Evolutionary conservation across 352 stramenopile genomes (phyloP), one percentile per base, ranked within the genome.

Genomic region (Phytopythium montanum): DNA sequence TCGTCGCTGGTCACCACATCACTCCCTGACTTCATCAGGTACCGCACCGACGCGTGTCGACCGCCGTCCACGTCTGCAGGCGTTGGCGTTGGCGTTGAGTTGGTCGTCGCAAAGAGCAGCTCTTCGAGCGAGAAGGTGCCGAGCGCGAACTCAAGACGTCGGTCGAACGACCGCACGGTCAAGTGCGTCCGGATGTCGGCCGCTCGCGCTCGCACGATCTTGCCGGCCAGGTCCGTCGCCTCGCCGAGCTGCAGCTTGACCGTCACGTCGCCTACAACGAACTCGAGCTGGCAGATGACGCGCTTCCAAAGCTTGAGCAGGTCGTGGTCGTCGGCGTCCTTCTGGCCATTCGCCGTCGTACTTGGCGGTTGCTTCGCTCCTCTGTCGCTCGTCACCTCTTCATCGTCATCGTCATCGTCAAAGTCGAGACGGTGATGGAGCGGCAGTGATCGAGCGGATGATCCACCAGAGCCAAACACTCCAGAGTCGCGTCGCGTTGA

Each of bases 241-340:
- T 87, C 81, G 29, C 68, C 68, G 42, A 91, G 70, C 69, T 86
- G 72, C 28, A 90, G 64, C 21, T 69, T 75, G 13, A 90, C 57
- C 5, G 65, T 73, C 38, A 88, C 62, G 26, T 85, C 68, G 19
- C 71, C 67, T 21, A 90, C 73, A 10, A 71, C 70, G 61, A 90
- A 90, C 52, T 81, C 69, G 16, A 85, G 56, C 45, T 82, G 55
- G 49, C 81, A 87, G 21, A 87, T 61, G 29, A 90, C 69, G 19
- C 86, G 82, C 59, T 85, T 85, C 81, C 82, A 92, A 26, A 95
- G 51, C 58, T 92, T 95, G 1, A 92, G 61, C 49, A 94, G 65
- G 51, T 90, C 81, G n/a, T 78, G 62, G 45, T 88, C 79, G 12
- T 85, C 68, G 21, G 88, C 73, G 12, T 88, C 81, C 48, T 91